phyloP scores from a whole-genome alignment of 1,139 yeast species.

The Yamadazyma songkhlaensis region DNA sequence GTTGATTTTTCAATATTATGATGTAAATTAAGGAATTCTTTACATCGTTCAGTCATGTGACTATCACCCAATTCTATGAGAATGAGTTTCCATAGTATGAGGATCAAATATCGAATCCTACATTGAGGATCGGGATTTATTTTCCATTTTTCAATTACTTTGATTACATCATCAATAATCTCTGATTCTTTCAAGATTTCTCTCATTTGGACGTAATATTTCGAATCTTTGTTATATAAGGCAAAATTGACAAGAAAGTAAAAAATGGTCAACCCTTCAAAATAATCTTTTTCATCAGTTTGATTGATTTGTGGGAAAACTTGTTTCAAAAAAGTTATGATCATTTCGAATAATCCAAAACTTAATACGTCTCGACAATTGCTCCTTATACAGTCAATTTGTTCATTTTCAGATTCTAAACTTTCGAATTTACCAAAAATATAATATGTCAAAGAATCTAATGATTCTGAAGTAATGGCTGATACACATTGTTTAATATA shows the following conservation, averaged over 20 bases:
- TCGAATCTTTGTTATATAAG: conserved; percentile 20
- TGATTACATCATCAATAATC: conserved; percentile 44
- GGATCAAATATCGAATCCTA: conserved; percentile 50
- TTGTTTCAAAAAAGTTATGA: not conserved
- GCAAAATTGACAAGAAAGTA: conserved; percentile 45
- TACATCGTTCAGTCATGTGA: conserved; percentile 40
- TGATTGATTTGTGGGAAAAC: not conserved
- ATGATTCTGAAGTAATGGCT: conserved; percentile 2
- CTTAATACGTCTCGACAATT: conserved; percentile 14
- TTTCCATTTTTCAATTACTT: conserved; percentile 64
- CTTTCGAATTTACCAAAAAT: conserved; percentile 42
- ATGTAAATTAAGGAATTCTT: conserved; percentile 44
- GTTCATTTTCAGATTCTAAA: conserved; percentile 28
- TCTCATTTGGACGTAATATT: conserved; percentile 15
- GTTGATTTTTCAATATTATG: conserved; percentile 38
- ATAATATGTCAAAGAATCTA: conserved; percentile 28
- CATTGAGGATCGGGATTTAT: conserved; percentile 41
- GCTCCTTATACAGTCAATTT: conserved; percentile 28
- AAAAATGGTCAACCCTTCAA: conserved; percentile 48
- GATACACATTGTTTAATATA: conserved; percentile 3
- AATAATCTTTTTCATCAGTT: conserved; percentile 9
- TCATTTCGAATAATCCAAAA: conserved; percentile 10
- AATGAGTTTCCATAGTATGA: conserved; percentile 58
- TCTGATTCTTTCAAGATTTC: conserved; percentile 24
- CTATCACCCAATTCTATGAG: conserved; percentile 66